A percentile compares a stretch with the other conserved stretches of the same genome.
Evolutionary conservation across 257 asterid species (phyloP).

Genomic region (Paulownia fortunei): DNA sequence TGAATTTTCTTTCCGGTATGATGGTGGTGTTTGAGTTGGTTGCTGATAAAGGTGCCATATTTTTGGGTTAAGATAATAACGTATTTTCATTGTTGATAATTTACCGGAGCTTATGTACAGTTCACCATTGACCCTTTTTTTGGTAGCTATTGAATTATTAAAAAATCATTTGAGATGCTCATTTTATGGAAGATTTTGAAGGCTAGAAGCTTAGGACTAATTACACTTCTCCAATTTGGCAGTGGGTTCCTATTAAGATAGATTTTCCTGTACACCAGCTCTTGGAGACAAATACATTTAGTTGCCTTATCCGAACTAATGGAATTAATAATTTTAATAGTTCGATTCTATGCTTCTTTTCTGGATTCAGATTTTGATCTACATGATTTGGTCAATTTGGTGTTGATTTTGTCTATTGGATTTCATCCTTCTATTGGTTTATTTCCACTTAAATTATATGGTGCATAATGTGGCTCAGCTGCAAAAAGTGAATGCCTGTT

Average conservation of each 20-base stretch:
- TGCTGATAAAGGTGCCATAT: not conserved
- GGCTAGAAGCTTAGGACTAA: not conserved
- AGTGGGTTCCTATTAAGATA: not conserved
- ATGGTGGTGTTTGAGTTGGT: not conserved
- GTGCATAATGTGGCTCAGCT: conserved; percentile 14
- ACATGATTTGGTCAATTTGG: not conserved
- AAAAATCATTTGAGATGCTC: not conserved
- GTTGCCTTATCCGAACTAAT: not conserved
- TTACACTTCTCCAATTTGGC: not conserved
- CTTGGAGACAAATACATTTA: not conserved
- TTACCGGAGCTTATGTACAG: conserved; percentile 16
- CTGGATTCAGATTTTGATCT: not conserved
- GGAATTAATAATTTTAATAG: not conserved
- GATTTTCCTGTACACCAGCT: not conserved
- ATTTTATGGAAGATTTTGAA: not conserved
- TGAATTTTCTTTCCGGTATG: not conserved
- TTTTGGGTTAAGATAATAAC: conserved; percentile 3
- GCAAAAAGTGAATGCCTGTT: too few relatives aligned
- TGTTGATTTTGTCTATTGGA: not conserved
- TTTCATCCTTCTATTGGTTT: not conserved
- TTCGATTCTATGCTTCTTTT: not conserved
- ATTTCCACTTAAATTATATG: not conserved
- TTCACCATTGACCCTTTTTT: not conserved
- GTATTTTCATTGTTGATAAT: not conserved
- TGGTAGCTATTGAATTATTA: not conserved